Evolutionary conservation across 306 rosid genomes (phyloP).

Genomic region (Malus sylvestris): DNA sequence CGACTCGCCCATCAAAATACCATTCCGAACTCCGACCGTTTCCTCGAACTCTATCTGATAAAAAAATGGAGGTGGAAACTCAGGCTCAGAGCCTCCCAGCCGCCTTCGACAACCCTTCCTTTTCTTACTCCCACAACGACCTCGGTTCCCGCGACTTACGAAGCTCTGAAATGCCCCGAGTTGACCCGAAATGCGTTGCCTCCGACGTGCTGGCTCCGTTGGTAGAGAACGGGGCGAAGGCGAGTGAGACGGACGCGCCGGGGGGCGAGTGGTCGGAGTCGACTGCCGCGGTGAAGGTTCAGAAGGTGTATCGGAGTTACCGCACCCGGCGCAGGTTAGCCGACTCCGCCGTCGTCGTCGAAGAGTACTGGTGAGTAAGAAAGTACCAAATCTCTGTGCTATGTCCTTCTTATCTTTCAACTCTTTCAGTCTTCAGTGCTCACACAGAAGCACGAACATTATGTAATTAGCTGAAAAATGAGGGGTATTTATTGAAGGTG

Average conservation of each 20-base stretch:
- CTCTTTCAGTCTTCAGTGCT: neutral
- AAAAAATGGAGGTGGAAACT: slow-evolving; percentile 43
- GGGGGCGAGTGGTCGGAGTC: slow-evolving; percentile 6
- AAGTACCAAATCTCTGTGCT: neutral
- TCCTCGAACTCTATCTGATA: neutral
- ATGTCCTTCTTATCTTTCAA: neutral
- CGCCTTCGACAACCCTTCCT: slow-evolving; percentile 24
- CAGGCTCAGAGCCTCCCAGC: slow-evolving; percentile 26
- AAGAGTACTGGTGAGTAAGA: slow-evolving; percentile 64
- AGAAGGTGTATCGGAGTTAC: slow-evolving; percentile 76
- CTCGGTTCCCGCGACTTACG: neutral
- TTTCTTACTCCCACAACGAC: slow-evolving; percentile 22
- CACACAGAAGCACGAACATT: neutral
- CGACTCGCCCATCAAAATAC: neutral
- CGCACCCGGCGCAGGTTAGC: slow-evolving; percentile 90
- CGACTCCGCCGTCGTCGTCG: slow-evolving; percentile 89
- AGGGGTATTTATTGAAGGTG: slow-evolving; percentile 45
- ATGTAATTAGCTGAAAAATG: neutral
- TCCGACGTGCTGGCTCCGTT: neutral
- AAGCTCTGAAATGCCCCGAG: slow-evolving; percentile 14
- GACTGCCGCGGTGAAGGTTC: slow-evolving; percentile 58
- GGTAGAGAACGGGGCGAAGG: neutral
- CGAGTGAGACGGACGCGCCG: neutral
- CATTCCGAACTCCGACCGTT: neutral
- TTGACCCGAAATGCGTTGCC: neutral